A percentile compares a stretch with the other conserved stretches of the same genome.
Conservation (phyloP, 2,329 filamentous ascomycete genomes). For the Phaeosphaeria sp. region DNA sequence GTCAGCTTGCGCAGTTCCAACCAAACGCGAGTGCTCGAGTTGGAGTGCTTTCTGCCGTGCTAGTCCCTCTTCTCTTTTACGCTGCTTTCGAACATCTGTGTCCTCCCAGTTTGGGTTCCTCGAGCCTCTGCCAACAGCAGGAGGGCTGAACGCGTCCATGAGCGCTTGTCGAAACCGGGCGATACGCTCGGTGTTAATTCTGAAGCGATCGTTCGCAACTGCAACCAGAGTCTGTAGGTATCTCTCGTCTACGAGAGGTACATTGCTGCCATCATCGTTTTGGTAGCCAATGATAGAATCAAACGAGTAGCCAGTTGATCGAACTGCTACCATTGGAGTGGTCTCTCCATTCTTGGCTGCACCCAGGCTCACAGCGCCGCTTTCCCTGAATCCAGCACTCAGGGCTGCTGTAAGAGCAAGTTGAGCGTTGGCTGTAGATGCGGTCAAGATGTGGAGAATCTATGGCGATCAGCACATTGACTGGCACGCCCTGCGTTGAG, state of each 20-base stretch:
- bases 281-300: slow-evolving; percentile 78
- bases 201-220: slow-evolving; percentile 78
- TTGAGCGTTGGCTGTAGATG: slow-evolving; percentile 77
- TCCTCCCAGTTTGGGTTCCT: slow-evolving; percentile 50
- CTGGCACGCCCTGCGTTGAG: background rate
- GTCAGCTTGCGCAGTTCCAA: background rate
- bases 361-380: slow-evolving; percentile 75
- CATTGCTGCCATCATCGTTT: slow-evolving; percentile 47
- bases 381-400: slow-evolving; percentile 87
- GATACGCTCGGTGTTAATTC: slow-evolving; percentile 72
- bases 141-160: slow-evolving; percentile 29
- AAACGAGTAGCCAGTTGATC: slow-evolving; percentile 81
- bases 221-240: slow-evolving; percentile 73
- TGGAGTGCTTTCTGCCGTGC: slow-evolving; percentile 54
- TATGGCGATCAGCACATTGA: slow-evolving; percentile 49
- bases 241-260: slow-evolving; percentile 64
- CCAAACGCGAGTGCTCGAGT: background rate
- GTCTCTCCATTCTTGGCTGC: slow-evolving; percentile 46
- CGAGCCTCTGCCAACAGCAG: background rate
- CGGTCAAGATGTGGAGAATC: slow-evolving; percentile 88
- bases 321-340: slow-evolving; percentile 81
- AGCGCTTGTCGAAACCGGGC: slow-evolving; percentile 67
- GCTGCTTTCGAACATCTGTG: slow-evolving; percentile 43
- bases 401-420: slow-evolving; percentile 76
- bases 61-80: slow-evolving; percentile 56